Conservation (phyloP, 441 rosid genomes). For the Kokia cookei region DNA sequence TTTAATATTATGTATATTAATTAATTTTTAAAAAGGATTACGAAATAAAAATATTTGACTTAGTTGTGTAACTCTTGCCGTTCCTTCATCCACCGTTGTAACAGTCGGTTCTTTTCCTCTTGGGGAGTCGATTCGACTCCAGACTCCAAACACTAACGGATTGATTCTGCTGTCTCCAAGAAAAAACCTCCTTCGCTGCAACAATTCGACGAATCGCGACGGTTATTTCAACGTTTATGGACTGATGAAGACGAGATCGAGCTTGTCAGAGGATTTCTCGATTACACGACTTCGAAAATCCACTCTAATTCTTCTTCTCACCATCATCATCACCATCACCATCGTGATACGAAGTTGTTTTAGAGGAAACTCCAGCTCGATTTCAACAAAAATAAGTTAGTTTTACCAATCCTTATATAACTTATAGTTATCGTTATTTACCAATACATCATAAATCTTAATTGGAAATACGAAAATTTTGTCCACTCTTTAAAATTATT, state of each 20-base stretch:
- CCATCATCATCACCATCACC: constrained; percentile 39
- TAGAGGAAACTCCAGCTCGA: constrained; percentile 93
- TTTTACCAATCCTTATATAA: not conserved
- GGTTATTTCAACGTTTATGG: constrained; percentile 90
- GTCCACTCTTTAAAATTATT: no score
- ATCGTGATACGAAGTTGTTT: constrained; percentile 92
- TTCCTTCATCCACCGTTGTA: constrained; percentile 36
- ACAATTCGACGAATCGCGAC: constrained; percentile 63
- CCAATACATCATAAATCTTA: no score
- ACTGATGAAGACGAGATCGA: constrained; percentile 99
- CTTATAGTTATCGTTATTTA: no score
- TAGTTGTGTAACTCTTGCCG: constrained; percentile 6
- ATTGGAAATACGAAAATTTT: no score
- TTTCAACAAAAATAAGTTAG: constrained; percentile 92
- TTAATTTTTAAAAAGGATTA: no score
- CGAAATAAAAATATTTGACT: no score
- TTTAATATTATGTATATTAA: no score
- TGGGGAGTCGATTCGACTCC: constrained; percentile 10
- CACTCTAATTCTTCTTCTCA: constrained; percentile 26
- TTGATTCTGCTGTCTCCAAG: constrained; percentile 21
- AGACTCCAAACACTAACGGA: constrained; percentile 48
- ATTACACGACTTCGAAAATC: constrained; percentile 59
- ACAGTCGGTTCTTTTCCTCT: constrained; percentile 41
- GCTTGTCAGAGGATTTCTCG: constrained; percentile 88
- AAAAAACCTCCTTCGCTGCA: constrained; percentile 30